Evolutionary conservation across 805 yeast genomes (phyloP).

Genomic region (Candida coquimbonensis): DNA sequence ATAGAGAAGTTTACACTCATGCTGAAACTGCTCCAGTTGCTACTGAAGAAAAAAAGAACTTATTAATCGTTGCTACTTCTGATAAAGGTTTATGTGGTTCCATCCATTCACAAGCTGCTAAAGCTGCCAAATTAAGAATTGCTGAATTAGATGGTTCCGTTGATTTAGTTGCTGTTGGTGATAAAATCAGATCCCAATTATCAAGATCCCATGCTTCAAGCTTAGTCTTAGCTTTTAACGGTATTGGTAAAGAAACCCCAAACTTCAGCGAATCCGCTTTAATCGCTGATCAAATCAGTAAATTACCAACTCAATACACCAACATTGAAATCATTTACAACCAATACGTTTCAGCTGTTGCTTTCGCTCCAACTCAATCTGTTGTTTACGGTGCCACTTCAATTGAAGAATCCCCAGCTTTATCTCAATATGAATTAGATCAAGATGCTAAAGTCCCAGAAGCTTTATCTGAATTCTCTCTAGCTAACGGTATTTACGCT

Average conservation of each 20-base stretch:
- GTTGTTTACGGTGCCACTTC: conserved; percentile 63
- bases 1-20: conserved; percentile 68
- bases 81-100: conserved; percentile 99
- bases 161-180: conserved; percentile 87
- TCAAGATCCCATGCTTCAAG: conserved; percentile 70
- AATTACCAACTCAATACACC: conserved; percentile 53
- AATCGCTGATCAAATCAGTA: conserved; percentile 76
- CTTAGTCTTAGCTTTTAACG: conserved; percentile 72
- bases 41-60: conserved; percentile 50
- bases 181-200: conserved; percentile 85
- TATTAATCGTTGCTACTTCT: conserved; percentile 83
- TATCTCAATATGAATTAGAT: conserved; percentile 74
- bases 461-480: conserved; percentile 75
- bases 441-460: conserved; percentile 62
- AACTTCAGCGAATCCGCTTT: conserved; percentile 84
- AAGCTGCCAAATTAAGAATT: conserved; percentile 70
- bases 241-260: conserved; percentile 96
- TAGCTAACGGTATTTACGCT: conserved; percentile 82
- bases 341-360: conserved; percentile 78
- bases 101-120: conserved; percentile 90
- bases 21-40: conserved; percentile 67
- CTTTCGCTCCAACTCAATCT: conserved; percentile 77
- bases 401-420: conserved; percentile 79
- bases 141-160: conserved; percentile 51
- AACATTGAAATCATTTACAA: conserved; percentile 79